Percentiles rank a stretch among this genome's conserved stretches.
These are phyloP conservation scores for Ophiostoma tasmaniense DNA, from an alignment of 2,329 filamentous ascomycete species.

Conservation along the genomic window DNA sequence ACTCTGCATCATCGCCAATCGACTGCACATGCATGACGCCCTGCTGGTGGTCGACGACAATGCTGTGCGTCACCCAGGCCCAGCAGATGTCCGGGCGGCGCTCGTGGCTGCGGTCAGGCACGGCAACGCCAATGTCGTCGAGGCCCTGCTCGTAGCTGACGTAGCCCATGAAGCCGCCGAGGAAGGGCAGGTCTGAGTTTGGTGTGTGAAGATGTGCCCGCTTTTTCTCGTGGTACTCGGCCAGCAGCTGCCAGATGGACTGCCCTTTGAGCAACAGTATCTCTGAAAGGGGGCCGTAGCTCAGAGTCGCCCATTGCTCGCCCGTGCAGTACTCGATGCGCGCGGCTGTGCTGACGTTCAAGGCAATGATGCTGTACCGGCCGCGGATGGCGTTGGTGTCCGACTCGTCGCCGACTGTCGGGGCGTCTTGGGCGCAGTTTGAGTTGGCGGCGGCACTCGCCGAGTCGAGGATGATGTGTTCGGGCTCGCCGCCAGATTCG, in stretches of 20 bases:
- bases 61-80: constrained; percentile 65
- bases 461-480: constrained; percentile 52
- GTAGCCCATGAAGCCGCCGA: constrained; percentile 78
- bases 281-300: not conserved
- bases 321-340: constrained; percentile 50
- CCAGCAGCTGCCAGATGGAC: constrained; percentile 44
- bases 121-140: constrained; percentile 43
- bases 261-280: constrained; percentile 24
- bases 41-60: constrained; percentile 65
- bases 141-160: constrained; percentile 79
- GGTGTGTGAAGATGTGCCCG: not conserved
- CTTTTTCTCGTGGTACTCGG: constrained; percentile 34
- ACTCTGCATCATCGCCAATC: constrained; percentile 32
- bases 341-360: constrained; percentile 49
- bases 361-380: constrained; percentile 64
- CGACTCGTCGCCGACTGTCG: constrained; percentile 3
- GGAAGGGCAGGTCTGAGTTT: constrained; percentile 48
- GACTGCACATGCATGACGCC: constrained; percentile 59
- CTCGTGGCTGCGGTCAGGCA: constrained; percentile 26
- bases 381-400: constrained; percentile 37
- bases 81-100: constrained; percentile 66
- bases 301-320: constrained; percentile 32
- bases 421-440: not conserved
- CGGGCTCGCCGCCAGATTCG: constrained; percentile 21
- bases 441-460: constrained; percentile 40